A percentile compares a stretch with the other conserved stretches of the same genome.
phyloP scores from a whole-genome alignment of 495 filamentous ascomycete species.

The Penicillium turbatum region DNA sequence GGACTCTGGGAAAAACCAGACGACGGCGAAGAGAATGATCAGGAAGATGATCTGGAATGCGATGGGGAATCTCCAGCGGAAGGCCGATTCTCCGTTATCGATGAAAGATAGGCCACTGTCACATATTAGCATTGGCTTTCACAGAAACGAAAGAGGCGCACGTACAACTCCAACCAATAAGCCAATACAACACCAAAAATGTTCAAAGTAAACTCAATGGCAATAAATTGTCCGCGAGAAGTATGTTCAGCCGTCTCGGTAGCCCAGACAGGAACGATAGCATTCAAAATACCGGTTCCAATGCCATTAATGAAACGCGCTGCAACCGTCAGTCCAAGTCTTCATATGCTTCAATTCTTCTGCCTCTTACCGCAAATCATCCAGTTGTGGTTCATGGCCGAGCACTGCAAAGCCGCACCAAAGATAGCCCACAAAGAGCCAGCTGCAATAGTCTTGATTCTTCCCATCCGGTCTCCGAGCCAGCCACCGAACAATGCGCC shows the following conservation, averaged over 20 bases:
- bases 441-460: constrained; percentile 57
- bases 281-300: constrained; percentile 70
- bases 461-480: constrained; percentile 56
- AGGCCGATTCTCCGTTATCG: constrained; percentile 49
- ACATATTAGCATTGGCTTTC: constrained; percentile 8
- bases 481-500: constrained; percentile 58
- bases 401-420: constrained; percentile 57
- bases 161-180: constrained; percentile 68
- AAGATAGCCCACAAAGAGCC: constrained; percentile 55
- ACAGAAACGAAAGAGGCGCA: neutral
- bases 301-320: constrained; percentile 63
- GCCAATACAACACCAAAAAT: constrained; percentile 71
- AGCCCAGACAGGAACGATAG: constrained; percentile 68
- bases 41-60: constrained; percentile 67
- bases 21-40: constrained; percentile 40
- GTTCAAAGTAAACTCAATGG: constrained; percentile 70
- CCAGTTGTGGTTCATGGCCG: constrained; percentile 62
- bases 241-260: constrained; percentile 66
- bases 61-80: constrained; percentile 67
- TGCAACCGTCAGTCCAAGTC: constrained; percentile 15
- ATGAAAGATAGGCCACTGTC: constrained; percentile 53
- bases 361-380: constrained; percentile 60
- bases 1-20: constrained; percentile 65
- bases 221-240: constrained; percentile 64
- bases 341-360: neutral